Evolutionary conservation across 2,329 filamentous ascomycete genomes (phyloP), one percentile per base, ranked within the genome.

Genomic region (Ophiostoma himal-ulmi): DNA sequence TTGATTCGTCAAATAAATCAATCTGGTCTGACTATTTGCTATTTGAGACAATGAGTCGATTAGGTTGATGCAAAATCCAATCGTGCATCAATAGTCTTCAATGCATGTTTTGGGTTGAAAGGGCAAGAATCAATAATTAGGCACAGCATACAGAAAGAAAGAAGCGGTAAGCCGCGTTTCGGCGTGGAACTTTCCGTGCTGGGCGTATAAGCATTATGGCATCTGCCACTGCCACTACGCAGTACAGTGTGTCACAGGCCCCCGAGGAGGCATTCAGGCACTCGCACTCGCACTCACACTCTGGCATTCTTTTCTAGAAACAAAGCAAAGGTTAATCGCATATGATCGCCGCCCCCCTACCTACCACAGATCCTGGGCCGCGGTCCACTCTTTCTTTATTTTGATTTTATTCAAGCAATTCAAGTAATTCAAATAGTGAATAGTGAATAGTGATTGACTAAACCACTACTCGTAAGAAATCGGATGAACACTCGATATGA

Each of bases 241-340:
- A 30, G 30, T 30, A 30, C 30, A 30, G 30, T 30, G 8, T 20
- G 44, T 48, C 17, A 7, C 44, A 48, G 44, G 44, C 44, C 44
- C 8, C 37, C 2, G 37, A 1, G 1, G 7, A 39, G 37, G 41
- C 14, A 44, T 44, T 44, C 41, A 14, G 41, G 41, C 44, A 48
- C 17, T 39, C 37, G 37, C 6, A 39, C 8, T 39, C 37, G 37
- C 37, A 39, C 10, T 10, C 37, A 39, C 14, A 30, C 39, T 30
- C 30, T 30, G 30, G 30, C 17, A 34, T 73, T 74, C 74, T 75
- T n/a, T 73, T 74, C 74, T 75, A 76, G 76, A 77, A 77, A 77
- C 75, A 77, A 39, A 30, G 26, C 37, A 39, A 77, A 75, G 75
- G 75, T 75, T 76, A 77, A 77, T 76, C 73, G 76, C 74, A 72